phyloP scores from a whole-genome alignment of 306 rosid genomes.

The Medicago truncatula region MtrunA17r5.0-ANR NC_053043.1:12586001-12586500 shows the following conservation, averaged over 20 bases:
- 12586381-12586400: too few species aligned
- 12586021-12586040: constrained; percentile 10
- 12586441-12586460: neutral
- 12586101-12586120: constrained; percentile 18
- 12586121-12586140: constrained; percentile 67
- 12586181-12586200: constrained; percentile 82
- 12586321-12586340: neutral
- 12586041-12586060: neutral
- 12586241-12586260: constrained; percentile 67
- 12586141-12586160: constrained; percentile 77
- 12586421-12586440: constrained; percentile 9
- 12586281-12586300: constrained; percentile 4
- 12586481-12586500: too few species aligned
- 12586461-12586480: too few species aligned
- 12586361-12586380: neutral
- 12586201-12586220: constrained; percentile 58
- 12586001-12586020: neutral
- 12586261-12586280: constrained; percentile 8
- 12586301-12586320: neutral
- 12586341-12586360: neutral
- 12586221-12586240: constrained; percentile 74
- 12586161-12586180: constrained; percentile 71
- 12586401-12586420: neutral
- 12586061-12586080: too few species aligned
- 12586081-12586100: too few species aligned